Conservation (phyloP, 2,329 filamentous ascomycete genomes). For the Drechslera avenae region DNA sequence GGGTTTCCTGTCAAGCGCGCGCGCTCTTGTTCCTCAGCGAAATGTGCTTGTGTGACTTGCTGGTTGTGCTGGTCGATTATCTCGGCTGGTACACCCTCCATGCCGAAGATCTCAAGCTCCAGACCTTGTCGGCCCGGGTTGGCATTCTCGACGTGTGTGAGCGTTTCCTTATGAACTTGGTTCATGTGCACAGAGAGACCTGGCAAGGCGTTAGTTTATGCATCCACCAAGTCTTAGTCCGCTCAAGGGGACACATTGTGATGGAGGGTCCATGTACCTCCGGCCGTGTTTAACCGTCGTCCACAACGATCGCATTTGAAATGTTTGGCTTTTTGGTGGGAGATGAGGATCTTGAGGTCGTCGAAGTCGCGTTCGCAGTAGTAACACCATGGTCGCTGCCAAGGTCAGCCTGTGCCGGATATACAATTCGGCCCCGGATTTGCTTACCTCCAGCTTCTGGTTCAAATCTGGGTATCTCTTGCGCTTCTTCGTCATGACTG, state of each 20-base stretch:
- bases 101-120: slow-evolving; percentile 96
- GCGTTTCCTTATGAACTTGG: slow-evolving; percentile 94
- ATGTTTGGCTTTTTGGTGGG: slow-evolving; percentile 98
- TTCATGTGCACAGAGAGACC: slow-evolving; percentile 96
- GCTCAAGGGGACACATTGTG: background rate
- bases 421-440: background rate
- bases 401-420: background rate
- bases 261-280: slow-evolving; percentile 65
- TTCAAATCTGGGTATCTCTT: slow-evolving; percentile 84
- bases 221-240: background rate
- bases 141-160: slow-evolving; percentile 88
- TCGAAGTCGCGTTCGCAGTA: slow-evolving; percentile 99
- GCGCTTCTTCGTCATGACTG: slow-evolving; percentile 72
- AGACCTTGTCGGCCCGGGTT: slow-evolving; percentile 82
- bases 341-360: slow-evolving; percentile 93
- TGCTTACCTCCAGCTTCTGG: slow-evolving; percentile 70
- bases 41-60: slow-evolving; percentile 82
- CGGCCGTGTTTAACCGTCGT: slow-evolving; percentile 87
- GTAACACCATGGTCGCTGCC: slow-evolving; percentile 86
- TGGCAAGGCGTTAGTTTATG: slow-evolving; percentile 47
- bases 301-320: slow-evolving; percentile 96
- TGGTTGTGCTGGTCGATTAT: slow-evolving; percentile 82
- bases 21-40: slow-evolving; percentile 82
- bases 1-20: slow-evolving; percentile 84
- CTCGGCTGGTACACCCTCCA: slow-evolving; percentile 93